A percentile compares a stretch with the other conserved stretches of the same genome.
Evolutionary conservation across 768 basidiomycete genomes (phyloP).

Genomic region (Xerocomellus amylosporus): DNA sequence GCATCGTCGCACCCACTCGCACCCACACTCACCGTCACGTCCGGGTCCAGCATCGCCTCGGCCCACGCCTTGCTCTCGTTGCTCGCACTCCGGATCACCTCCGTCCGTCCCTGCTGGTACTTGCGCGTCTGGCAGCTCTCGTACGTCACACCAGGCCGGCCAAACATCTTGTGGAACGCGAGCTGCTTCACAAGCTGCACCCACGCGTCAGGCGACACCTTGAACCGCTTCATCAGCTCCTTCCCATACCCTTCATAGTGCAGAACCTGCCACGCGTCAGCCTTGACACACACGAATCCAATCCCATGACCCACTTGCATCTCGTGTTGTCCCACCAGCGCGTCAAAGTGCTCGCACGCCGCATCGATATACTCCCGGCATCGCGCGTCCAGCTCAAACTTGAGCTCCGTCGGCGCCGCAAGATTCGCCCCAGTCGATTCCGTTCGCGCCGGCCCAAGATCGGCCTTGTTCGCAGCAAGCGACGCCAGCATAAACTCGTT

Average conservation of each 20-base stretch:
- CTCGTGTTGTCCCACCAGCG: slow-evolving; percentile 74
- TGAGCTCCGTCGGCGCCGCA: slow-evolving; percentile 60
- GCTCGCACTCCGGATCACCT: slow-evolving; percentile 88
- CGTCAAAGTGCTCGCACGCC: slow-evolving; percentile 69
- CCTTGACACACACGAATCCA: neutral
- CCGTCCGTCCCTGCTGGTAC: slow-evolving; percentile 87
- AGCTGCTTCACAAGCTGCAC: slow-evolving; percentile 95
- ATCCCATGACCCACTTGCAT: slow-evolving; percentile 52
- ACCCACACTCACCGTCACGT: slow-evolving; percentile 41
- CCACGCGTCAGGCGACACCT: slow-evolving; percentile 91
- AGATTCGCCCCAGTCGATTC: slow-evolving; percentile 39
- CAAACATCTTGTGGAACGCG: slow-evolving; percentile 85
- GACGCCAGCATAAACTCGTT: slow-evolving; percentile 90
- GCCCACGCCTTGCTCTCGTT: slow-evolving; percentile 82
- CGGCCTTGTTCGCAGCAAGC: slow-evolving; percentile 67
- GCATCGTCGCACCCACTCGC: neutral
- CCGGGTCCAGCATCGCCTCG: slow-evolving; percentile 77
- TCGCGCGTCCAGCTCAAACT: slow-evolving; percentile 61
- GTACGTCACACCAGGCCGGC: slow-evolving; percentile 78
- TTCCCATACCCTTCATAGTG: slow-evolving; percentile 92
- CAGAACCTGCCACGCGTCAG: slow-evolving; percentile 50
- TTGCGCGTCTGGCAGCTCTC: slow-evolving; percentile 94
- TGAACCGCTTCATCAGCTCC: slow-evolving; percentile 74
- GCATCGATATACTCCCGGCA: slow-evolving; percentile 50
- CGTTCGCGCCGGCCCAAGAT: slow-evolving; percentile 58